Conservation (phyloP, 257 asterid genomes). For the Jacaranda mimosifolia region DNA sequence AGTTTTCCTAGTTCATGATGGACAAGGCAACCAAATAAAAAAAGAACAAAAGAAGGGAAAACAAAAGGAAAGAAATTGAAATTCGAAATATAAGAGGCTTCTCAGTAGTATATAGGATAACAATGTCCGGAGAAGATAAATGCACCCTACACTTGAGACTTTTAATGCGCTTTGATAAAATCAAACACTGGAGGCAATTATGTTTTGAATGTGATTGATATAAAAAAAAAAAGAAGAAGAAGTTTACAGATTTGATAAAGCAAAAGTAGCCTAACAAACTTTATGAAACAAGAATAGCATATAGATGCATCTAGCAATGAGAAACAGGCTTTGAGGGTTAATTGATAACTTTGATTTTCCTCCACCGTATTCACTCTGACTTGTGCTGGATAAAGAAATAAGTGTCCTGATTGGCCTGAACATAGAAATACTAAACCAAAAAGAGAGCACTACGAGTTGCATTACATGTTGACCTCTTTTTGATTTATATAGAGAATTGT, state of each 20-base stretch:
- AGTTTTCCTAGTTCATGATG: background rate
- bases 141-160: background rate
- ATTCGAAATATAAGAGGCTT: background rate
- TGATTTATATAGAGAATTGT: background rate
- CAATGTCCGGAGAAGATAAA: background rate
- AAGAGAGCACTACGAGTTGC: background rate
- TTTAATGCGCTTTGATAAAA: background rate
- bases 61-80: background rate
- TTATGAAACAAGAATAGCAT: background rate
- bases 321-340: background rate
- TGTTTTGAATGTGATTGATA: background rate
- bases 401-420: background rate
- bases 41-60: no score
- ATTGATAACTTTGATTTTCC: background rate
- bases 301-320: conserved; percentile 18
- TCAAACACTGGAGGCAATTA: background rate
- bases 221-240: background rate
- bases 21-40: no score
- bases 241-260: background rate
- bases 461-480: background rate
- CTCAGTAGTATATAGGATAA: background rate
- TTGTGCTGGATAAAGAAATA: background rate
- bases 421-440: background rate
- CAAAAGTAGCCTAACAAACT: background rate
- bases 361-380: background rate